A percentile compares a stretch with the other conserved stretches of the same genome.
phyloP scores from a whole-genome alignment of 1,284 basidiomycete species.

The Fomitopsis pinicola region DNA sequence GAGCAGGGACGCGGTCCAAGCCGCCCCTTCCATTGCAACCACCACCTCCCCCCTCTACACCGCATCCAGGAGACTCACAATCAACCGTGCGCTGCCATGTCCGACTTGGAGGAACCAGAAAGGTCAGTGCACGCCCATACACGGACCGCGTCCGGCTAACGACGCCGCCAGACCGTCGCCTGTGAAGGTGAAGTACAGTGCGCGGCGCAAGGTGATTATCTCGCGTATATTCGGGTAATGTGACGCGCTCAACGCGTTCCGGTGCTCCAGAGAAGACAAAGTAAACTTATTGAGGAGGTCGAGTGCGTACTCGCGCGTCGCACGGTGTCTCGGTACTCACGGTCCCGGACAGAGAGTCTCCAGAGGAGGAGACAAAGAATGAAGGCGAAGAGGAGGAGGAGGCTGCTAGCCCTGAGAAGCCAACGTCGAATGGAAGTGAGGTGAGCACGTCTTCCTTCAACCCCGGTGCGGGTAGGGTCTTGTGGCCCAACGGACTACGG shows the following conservation, averaged over 20 bases:
- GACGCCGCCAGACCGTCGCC: constrained; percentile 14
- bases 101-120: constrained; percentile 14
- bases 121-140: constrained; percentile 7
- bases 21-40: background rate
- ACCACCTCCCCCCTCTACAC: background rate
- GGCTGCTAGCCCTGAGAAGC: background rate
- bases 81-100: background rate
- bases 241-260: background rate
- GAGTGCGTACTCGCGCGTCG: constrained; percentile 10
- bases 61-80: background rate
- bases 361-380: constrained; percentile 3
- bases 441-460: background rate
- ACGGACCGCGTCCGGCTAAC: background rate
- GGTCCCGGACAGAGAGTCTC: constrained; percentile 7
- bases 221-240: background rate
- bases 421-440: background rate
- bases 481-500: too few species aligned
- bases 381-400: background rate
- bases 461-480: background rate
- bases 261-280: background rate
- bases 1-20: background rate
- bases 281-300: background rate
- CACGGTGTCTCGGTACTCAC: constrained; percentile 5
- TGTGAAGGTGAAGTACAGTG: constrained; percentile 37
- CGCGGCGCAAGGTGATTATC: constrained; percentile 35